Conservation (phyloP, 2,329 filamentous ascomycete species). For the Fusarium citri region DNA sequence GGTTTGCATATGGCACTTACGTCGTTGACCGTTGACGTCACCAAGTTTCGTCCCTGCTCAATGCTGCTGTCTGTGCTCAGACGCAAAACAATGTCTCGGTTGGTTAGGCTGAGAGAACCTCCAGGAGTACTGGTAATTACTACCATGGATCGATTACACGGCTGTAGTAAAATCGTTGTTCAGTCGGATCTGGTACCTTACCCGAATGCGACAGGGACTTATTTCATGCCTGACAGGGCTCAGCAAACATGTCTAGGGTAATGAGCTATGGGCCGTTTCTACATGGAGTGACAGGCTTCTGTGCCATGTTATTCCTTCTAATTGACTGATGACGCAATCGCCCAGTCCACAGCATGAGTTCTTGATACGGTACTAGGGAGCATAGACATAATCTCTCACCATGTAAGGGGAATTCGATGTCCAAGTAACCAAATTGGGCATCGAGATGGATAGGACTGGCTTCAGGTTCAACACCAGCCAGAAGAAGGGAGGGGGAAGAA, state of each 20-base stretch:
- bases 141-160: not conserved
- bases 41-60: not conserved
- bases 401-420: not conserved
- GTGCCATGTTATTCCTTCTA: not conserved
- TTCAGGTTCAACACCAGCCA: not conserved
- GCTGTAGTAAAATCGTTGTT: not conserved
- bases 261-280: slow-evolving; percentile 17
- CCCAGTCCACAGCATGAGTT: not conserved
- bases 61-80: not conserved
- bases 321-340: slow-evolving; percentile 17
- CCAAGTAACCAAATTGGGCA: not conserved
- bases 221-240: slow-evolving; percentile 8
- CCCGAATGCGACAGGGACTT: slow-evolving; percentile 6
- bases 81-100: slow-evolving; percentile 2
- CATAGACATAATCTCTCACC: not conserved
- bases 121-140: not conserved
- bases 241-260: slow-evolving; percentile 6
- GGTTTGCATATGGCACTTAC: slow-evolving; percentile 6
- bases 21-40: slow-evolving; percentile 28
- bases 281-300: not conserved
- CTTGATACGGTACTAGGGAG: slow-evolving; percentile 1
- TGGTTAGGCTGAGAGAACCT: not conserved
- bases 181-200: not conserved
- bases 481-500: not conserved
- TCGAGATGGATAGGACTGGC: slow-evolving; percentile 2